Conservation (phyloP, 805 yeast genomes). For the Kurtzmaniella fragi region DNA sequence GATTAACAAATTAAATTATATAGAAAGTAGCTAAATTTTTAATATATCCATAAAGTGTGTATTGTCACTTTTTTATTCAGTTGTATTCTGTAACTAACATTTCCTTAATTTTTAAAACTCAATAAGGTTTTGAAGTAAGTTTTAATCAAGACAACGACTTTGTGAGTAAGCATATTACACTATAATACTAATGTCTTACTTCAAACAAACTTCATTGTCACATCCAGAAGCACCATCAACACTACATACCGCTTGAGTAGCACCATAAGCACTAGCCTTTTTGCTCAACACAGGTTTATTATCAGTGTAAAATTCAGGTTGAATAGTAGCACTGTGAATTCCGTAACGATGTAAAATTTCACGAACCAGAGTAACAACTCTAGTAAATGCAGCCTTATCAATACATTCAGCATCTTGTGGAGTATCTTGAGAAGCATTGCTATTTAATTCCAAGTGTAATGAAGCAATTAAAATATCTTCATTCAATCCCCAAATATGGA, state of each 20-base stretch:
- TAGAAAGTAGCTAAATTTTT: too few species aligned
- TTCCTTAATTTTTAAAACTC: too few species aligned
- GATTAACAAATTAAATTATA: too few species aligned
- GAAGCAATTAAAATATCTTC: constrained; percentile 86
- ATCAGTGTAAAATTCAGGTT: constrained; percentile 72
- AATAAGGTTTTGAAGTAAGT: too few species aligned
- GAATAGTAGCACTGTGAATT: constrained; percentile 90
- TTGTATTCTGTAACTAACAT: too few species aligned
- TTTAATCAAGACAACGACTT: too few species aligned
- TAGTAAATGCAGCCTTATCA: constrained; percentile 43
- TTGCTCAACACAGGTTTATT: constrained; percentile 3
- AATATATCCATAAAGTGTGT: too few species aligned
- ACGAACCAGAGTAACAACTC: constrained; percentile 72
- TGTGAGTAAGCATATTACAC: too few species aligned
- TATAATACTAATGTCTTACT: background rate
- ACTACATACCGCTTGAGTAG: constrained; percentile 22
- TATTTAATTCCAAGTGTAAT: constrained; percentile 69
- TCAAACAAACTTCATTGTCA: constrained; percentile 21
- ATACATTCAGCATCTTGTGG: constrained; percentile 45
- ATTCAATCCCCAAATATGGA: constrained; percentile 94
- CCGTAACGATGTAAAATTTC: constrained; percentile 77
- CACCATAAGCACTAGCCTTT: constrained; percentile 23
- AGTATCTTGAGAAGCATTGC: constrained; percentile 3
- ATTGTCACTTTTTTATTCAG: too few species aligned
- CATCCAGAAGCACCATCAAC: constrained; percentile 28